Evolutionary conservation across 2,329 filamentous ascomycete species (phyloP).

Genomic region (Fusarium proliferatum): DNA sequence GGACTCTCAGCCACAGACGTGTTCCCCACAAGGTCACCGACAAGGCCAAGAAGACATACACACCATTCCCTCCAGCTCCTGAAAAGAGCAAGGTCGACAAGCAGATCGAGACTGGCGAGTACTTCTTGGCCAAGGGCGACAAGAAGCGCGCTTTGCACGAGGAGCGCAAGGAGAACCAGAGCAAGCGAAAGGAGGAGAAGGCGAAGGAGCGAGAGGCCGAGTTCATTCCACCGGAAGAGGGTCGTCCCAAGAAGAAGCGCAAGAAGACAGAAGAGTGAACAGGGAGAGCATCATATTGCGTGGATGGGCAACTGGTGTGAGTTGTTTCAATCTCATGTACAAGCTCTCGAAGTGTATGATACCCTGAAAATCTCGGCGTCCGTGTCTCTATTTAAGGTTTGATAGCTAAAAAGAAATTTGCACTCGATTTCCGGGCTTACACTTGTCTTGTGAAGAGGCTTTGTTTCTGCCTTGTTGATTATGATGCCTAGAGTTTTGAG

Average conservation of each 20-base stretch:
- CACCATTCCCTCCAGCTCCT: conserved; percentile 93
- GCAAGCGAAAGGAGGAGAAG: conserved; percentile 88
- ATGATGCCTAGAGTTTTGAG: conserved; percentile 54
- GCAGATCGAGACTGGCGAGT: conserved; percentile 98
- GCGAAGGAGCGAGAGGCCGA: conserved; percentile 85
- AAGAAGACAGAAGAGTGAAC: conserved; percentile 61
- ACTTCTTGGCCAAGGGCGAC: conserved; percentile 92
- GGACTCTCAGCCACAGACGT: conserved; percentile 84
- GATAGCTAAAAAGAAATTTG: conserved; percentile 16
- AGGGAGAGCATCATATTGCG: conserved; percentile 20
- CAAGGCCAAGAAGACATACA: conserved; percentile 94
- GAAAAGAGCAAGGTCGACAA: conserved; percentile 99
- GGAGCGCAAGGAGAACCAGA: conserved; percentile 85
- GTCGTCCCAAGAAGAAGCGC: conserved; percentile 72
- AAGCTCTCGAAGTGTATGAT: conserved; percentile 45
- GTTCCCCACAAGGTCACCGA: conserved; percentile 88
- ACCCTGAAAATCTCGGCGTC: conserved; percentile 46
- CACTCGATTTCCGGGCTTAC: neutral
- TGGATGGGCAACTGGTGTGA: conserved; percentile 36
- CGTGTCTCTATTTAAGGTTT: conserved; percentile 29
- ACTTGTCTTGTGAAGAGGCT: neutral
- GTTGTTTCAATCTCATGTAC: conserved; percentile 26
- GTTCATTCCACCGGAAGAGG: conserved; percentile 88
- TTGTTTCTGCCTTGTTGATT: neutral
- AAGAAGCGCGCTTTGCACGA: conserved; percentile 86